These are phyloP conservation scores for Cochlearia excelsa DNA, from an alignment of 345 rosid genomes.

Conservation along the genomic window DNA sequence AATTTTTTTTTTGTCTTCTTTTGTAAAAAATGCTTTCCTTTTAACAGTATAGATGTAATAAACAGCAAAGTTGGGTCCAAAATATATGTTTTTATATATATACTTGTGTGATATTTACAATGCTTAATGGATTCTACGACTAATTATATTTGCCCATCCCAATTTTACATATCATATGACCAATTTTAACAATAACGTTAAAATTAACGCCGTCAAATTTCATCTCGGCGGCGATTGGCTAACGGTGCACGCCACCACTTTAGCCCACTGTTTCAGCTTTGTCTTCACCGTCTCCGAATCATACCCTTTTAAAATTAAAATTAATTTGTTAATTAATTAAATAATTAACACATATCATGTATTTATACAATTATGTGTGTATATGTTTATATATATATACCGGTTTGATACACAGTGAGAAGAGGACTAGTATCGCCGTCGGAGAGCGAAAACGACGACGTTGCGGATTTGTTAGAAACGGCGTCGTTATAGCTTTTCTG, in stretches of 20 bases:
- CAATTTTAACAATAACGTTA: constrained; percentile 6
- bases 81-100: neutral
- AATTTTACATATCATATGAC: constrained; percentile 16
- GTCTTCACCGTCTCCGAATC: constrained; percentile 81
- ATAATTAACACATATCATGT: neutral
- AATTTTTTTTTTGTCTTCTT: too few relatives aligned
- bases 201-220: constrained; percentile 18
- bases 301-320: constrained; percentile 45
- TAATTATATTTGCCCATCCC: constrained; percentile 25
- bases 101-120: constrained; percentile 8
- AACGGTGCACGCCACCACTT: constrained; percentile 92
- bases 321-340: neutral
- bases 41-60: neutral
- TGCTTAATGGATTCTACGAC: constrained; percentile 20
- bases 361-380: neutral
- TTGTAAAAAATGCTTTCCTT: too few relatives aligned
- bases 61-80: constrained; percentile 30
- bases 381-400: constrained; percentile 19
- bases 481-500: constrained; percentile 46
- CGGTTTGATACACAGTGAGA: constrained; percentile 35
- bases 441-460: constrained; percentile 47
- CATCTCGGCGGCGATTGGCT: constrained; percentile 52
- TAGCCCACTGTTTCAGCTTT: constrained; percentile 89
- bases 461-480: constrained; percentile 40
- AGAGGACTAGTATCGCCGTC: constrained; percentile 65